Conservation (phyloP, 768 basidiomycete species). For the Podaxis sp. region DNA sequence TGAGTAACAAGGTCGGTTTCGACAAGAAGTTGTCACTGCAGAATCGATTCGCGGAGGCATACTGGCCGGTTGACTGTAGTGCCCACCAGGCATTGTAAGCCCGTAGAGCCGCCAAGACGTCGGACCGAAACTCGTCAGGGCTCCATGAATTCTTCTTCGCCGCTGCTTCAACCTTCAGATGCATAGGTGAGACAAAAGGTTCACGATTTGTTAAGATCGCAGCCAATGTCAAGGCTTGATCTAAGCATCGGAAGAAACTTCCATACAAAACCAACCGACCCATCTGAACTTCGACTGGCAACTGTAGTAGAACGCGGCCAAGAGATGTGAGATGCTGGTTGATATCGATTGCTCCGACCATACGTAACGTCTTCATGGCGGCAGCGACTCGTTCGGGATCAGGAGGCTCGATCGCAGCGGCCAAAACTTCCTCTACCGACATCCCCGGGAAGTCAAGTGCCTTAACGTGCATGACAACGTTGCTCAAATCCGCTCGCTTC, state of each 20-base stretch:
- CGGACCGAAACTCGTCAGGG: constrained; percentile 78
- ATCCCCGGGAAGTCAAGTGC: constrained; percentile 86
- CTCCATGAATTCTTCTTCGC: constrained; percentile 78
- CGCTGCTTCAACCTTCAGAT: constrained; percentile 68
- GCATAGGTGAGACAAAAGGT: constrained; percentile 84
- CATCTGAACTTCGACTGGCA: constrained; percentile 89
- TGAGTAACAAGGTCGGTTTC: constrained; percentile 78
- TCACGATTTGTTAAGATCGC: constrained; percentile 89
- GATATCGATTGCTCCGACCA: constrained; percentile 85
- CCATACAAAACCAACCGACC: constrained; percentile 89
- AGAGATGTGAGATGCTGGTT: constrained; percentile 80
- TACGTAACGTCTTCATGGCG: constrained; percentile 76
- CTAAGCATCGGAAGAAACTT: constrained; percentile 89
- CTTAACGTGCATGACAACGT: constrained; percentile 96
- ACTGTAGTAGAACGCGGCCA: constrained; percentile 82
- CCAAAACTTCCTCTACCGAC: constrained; percentile 84
- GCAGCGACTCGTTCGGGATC: constrained; percentile 69
- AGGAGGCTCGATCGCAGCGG: constrained; percentile 88
- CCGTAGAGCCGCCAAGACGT: constrained; percentile 73
- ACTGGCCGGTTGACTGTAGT: constrained; percentile 66
- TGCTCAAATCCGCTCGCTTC: constrained; percentile 86
- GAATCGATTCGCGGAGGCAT: constrained; percentile 68
- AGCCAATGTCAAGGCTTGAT: constrained; percentile 86
- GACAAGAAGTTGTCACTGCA: constrained; percentile 85
- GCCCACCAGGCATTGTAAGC: constrained; percentile 85